phyloP scores from a whole-genome alignment of 208 protist genomes.

The Acanthamoeba lenticulata region DNA sequence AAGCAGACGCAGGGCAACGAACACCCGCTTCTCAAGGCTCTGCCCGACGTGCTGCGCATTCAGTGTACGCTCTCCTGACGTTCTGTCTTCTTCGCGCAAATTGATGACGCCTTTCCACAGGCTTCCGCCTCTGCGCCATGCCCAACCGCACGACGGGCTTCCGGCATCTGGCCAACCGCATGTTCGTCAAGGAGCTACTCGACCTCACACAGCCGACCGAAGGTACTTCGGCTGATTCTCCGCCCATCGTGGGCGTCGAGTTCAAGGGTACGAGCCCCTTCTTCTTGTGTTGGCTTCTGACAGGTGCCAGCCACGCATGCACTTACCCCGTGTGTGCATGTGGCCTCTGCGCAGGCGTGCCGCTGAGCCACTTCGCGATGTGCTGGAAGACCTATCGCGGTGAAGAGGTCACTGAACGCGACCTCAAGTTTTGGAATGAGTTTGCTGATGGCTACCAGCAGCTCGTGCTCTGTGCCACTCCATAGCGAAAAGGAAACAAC shows the following conservation, averaged over 20 bases:
- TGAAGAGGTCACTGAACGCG: not conserved
- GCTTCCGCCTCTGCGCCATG: not conserved
- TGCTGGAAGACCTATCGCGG: not conserved
- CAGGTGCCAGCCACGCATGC: not conserved
- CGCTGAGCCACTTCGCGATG: not conserved
- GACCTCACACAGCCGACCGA: not conserved
- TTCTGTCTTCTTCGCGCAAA: not conserved
- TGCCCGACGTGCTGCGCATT: not conserved
- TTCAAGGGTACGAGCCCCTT: not conserved
- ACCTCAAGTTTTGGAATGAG: slow-evolving; percentile 20
- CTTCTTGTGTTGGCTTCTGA: not conserved
- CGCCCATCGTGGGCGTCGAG: not conserved
- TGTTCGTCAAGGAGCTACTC: slow-evolving; percentile 14
- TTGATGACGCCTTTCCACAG: not conserved
- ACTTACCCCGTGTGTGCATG: not conserved
- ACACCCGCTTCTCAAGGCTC: not conserved
- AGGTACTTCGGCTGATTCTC: not conserved
- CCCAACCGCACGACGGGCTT: not conserved
- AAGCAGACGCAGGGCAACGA: not conserved
- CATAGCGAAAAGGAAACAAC: too few species aligned
- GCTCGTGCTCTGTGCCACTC: not conserved
- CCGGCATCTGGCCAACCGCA: not conserved
- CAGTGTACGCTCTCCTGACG: not conserved
- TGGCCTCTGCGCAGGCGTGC: not conserved
- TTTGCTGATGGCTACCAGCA: not conserved